These are phyloP conservation scores for Cephaloascus fragrans DNA, from an alignment of 805 yeast species.

Conservation along the genomic window DNA sequence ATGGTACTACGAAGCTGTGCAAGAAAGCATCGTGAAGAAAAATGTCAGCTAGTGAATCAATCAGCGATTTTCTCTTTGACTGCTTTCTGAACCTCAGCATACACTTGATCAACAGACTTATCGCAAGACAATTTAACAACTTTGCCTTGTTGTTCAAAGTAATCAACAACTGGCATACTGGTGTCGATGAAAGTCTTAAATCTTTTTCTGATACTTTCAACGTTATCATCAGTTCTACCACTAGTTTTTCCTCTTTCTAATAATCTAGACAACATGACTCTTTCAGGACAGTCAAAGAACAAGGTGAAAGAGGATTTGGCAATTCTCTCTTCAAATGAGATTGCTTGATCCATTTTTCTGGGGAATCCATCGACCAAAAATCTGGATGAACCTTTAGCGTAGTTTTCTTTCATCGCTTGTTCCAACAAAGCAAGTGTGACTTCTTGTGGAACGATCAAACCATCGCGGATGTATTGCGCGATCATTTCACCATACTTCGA, in stretches of 20 bases:
- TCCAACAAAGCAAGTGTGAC: slow-evolving; percentile 78
- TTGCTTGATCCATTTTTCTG: slow-evolving; percentile 95
- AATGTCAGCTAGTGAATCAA: too few relatives aligned
- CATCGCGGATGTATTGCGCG: slow-evolving; percentile 76
- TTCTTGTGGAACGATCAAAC: slow-evolving; percentile 87
- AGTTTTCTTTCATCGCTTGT: slow-evolving; percentile 60
- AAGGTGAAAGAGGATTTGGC: slow-evolving; percentile 64
- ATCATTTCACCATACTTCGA: slow-evolving; percentile 82
- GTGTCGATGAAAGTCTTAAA: slow-evolving; percentile 81
- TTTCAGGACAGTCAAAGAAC: slow-evolving; percentile 75
- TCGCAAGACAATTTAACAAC: slow-evolving; percentile 78
- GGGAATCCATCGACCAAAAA: slow-evolving; percentile 96
- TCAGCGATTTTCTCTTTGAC: slow-evolving; percentile 39
- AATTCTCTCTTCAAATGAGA: slow-evolving; percentile 75
- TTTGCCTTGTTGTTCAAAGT: slow-evolving; percentile 60
- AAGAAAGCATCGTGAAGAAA: too few relatives aligned
- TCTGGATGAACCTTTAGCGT: slow-evolving; percentile 39
- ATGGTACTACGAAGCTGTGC: too few relatives aligned
- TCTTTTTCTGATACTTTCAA: slow-evolving; percentile 83
- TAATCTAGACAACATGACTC: slow-evolving; percentile 75
- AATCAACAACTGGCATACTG: slow-evolving; percentile 87
- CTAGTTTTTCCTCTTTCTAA: slow-evolving; percentile 89
- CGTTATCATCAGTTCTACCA: slow-evolving; percentile 90
- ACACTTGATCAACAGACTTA: slow-evolving; percentile 72
- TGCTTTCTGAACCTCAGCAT: slow-evolving; percentile 55